A percentile compares a stretch with the other conserved stretches of the same genome.
These are phyloP conservation scores for Aspergillus quadrilineatus DNA, from an alignment of 2,329 filamentous ascomycete genomes.

Conservation along the genomic window DNA sequence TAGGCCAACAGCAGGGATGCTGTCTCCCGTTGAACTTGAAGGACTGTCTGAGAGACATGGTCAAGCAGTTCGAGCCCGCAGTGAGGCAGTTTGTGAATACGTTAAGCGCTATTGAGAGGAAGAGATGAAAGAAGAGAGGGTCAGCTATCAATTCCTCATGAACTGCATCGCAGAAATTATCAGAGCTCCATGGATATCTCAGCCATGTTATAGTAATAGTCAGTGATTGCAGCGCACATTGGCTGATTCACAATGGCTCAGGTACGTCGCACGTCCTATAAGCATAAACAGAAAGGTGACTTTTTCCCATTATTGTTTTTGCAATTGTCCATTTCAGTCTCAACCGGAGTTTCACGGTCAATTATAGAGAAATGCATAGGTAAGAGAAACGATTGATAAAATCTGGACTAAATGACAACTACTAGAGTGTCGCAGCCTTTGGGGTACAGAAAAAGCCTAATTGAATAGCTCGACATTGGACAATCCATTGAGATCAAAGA, in stretches of 20 bases:
- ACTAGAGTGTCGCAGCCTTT: no score
- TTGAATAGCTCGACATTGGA: no score
- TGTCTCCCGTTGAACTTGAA: conserved; percentile 44
- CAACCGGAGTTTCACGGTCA: no score
- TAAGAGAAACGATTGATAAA: no score
- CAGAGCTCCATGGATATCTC: not conserved
- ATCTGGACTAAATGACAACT: no score
- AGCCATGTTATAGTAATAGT: not conserved
- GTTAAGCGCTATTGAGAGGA: not conserved
- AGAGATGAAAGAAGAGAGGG: not conserved
- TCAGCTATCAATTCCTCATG: not conserved
- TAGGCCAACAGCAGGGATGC: conserved; percentile 45
- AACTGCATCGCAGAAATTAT: not conserved
- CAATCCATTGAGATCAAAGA: no score
- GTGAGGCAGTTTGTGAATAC: not conserved
- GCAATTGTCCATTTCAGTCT: no score
- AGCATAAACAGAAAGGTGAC: not conserved
- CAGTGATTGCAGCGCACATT: not conserved
- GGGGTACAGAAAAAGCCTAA: no score
- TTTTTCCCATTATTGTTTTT: no score
- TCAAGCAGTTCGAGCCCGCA: not conserved
- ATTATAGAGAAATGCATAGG: no score
- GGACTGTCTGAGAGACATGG: conserved; percentile 35
- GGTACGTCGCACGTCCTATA: not conserved
- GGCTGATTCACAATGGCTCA: not conserved